phyloP scores from a whole-genome alignment of 345 rosid genomes.

The Dipteronia dyeriana region DNA sequence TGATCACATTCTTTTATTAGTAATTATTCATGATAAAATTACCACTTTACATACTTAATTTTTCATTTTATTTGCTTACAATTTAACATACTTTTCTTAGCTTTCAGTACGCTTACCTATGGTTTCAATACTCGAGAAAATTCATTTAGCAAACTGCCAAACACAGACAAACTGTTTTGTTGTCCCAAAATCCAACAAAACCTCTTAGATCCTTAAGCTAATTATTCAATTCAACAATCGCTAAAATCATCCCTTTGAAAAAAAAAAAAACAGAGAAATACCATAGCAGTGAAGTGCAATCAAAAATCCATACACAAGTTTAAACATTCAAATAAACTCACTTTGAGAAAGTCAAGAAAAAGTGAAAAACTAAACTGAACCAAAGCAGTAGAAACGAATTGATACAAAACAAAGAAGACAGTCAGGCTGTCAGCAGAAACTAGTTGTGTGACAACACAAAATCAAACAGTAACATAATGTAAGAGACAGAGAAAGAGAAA shows the following conservation, averaged over 20 bases:
- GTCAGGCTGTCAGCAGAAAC: neutral
- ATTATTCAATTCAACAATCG: neutral
- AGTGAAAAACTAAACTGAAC: neutral
- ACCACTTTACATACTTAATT: neutral
- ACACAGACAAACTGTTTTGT: neutral
- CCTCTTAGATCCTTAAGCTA: neutral
- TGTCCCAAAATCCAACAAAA: neutral
- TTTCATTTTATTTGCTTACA: neutral
- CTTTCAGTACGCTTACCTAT: neutral
- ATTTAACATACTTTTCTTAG: neutral
- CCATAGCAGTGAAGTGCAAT: neutral
- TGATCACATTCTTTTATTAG: neutral
- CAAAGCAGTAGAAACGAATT: neutral
- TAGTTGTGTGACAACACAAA: neutral
- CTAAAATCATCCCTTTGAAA: neutral
- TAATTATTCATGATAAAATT: neutral
- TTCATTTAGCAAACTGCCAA: neutral
- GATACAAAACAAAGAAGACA: neutral
- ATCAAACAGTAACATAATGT: neutral
- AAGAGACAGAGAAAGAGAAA: conserved; percentile 6
- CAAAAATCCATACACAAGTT: neutral
- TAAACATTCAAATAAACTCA: neutral
- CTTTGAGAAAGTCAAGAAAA: neutral
- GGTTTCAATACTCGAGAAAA: neutral
- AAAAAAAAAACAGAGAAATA: neutral